Conservation (phyloP, 352 stramenopile genomes). For the Phytopythium litorale region DNA sequence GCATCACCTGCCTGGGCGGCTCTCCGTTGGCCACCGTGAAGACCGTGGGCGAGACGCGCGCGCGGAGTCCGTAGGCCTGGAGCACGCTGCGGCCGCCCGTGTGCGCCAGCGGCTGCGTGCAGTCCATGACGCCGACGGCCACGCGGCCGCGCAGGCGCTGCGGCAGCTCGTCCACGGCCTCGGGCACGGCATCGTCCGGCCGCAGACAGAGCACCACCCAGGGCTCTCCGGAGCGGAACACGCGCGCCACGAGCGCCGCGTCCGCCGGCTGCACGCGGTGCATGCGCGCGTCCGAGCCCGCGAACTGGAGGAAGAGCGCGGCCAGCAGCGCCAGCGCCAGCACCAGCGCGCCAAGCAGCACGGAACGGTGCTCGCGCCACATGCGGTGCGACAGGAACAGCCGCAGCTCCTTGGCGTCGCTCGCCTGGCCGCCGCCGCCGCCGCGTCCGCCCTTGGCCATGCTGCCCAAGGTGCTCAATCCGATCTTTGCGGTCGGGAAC, state of each 20-base stretch:
- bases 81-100: conserved; percentile 56
- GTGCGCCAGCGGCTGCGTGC: conserved; percentile 42
- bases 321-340: conserved; percentile 65
- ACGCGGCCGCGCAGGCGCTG: conserved; percentile 49
- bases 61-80: conserved; percentile 55
- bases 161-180: conserved; percentile 66
- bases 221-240: conserved; percentile 77
- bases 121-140: conserved; percentile 74
- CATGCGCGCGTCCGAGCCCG: conserved; percentile 51
- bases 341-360: conserved; percentile 34
- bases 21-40: conserved; percentile 80
- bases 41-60: conserved; percentile 58
- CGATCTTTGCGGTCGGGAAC: too few species aligned
- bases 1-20: conserved; percentile 35
- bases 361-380: conserved; percentile 77
- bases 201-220: conserved; percentile 78
- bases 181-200: conserved; percentile 63
- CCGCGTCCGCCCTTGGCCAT: conserved; percentile 27
- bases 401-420: conserved; percentile 71
- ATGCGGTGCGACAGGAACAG: conserved; percentile 81
- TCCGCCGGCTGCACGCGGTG: conserved; percentile 64
- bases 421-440: conserved; percentile 23
- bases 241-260: conserved; percentile 44
- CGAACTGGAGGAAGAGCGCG: conserved; percentile 63
- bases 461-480: background rate